Evolutionary conservation across 2,329 filamentous ascomycete genomes (phyloP), one percentile per base, ranked within the genome.

Genomic region (Cladophialophora psammophila): DNA sequence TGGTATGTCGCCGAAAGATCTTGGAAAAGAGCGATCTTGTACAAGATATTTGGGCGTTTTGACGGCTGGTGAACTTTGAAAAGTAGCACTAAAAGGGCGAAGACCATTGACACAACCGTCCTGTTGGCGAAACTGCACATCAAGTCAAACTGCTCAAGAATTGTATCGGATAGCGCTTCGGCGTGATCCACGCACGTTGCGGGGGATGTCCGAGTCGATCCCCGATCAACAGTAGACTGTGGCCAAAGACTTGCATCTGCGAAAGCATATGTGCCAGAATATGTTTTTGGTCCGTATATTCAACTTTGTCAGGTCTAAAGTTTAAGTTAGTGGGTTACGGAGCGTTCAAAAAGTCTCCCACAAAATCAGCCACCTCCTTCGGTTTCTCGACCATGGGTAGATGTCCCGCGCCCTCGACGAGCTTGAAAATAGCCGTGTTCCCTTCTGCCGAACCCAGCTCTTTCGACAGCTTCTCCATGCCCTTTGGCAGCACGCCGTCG

Each of bases 371-470:
- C 45, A 65, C 63, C 3, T 84, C 87, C 64, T 82, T 79, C 0
- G 91, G 89, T 71, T 87, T 86, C 79, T 96, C 93, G 56, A 88
- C 88, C 91, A 96, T 96, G 0, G 93, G 93, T 74, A 96, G 78
- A 80, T 96, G 93, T 0, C 93, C 93, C 0, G 92, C 88, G 8
- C 84, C 81, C 0, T 91, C 86, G 9, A 96, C 86, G 65, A 91
- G 78, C 75, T 85, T 87, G 71, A 93, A 84, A 66, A 87, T 83
- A 0, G 84, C 85, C 0, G 85, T 86, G 0, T 78, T 76, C 9
- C 90, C 89, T 50, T 92, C 76, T 18, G 80, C 76, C 0, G 78
- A 83, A 63, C 84, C 87, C 84, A 94, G 92, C 13, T 88, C 88
- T 62, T 90, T 88, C 7, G 65, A 53, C 61, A 67, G 38, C 32